These are phyloP conservation scores for Tilletia indica DNA, from an alignment of 1,284 basidiomycete species.

Conservation along the genomic window DNA sequence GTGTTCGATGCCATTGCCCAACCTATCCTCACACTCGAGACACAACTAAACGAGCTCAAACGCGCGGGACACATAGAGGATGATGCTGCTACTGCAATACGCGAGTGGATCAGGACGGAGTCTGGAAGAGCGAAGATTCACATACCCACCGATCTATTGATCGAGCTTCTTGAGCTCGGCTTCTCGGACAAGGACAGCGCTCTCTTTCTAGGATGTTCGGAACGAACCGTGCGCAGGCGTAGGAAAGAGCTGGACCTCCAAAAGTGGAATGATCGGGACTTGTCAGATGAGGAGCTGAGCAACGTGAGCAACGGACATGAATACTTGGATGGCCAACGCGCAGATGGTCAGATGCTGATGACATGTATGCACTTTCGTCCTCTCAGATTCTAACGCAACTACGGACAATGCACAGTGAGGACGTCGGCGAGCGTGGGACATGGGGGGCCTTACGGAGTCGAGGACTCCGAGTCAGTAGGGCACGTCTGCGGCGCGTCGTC, in stretches of 20 bases:
- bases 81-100: background rate
- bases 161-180: background rate
- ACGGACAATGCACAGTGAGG: no score
- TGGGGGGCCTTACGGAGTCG: no score
- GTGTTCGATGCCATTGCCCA: background rate
- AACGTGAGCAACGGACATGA: background rate
- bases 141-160: background rate
- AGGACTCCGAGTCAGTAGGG: no score
- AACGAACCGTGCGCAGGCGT: background rate
- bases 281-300: background rate
- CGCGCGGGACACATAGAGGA: background rate
- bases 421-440: no score
- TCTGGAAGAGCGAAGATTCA: background rate
- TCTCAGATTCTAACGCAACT: background rate
- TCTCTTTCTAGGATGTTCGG: background rate
- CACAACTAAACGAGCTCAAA: background rate
- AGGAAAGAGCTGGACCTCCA: background rate
- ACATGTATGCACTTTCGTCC: background rate
- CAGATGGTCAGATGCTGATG: background rate
- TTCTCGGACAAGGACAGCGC: constrained; percentile 10
- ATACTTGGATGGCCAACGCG: background rate
- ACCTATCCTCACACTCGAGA: background rate
- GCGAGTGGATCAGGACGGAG: background rate
- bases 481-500: no score
- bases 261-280: constrained; percentile 2